Evolutionary conservation across 2,329 filamentous ascomycete genomes (phyloP), one percentile per base, ranked within the genome.

Genomic region (Fusarium bulbicola): DNA sequence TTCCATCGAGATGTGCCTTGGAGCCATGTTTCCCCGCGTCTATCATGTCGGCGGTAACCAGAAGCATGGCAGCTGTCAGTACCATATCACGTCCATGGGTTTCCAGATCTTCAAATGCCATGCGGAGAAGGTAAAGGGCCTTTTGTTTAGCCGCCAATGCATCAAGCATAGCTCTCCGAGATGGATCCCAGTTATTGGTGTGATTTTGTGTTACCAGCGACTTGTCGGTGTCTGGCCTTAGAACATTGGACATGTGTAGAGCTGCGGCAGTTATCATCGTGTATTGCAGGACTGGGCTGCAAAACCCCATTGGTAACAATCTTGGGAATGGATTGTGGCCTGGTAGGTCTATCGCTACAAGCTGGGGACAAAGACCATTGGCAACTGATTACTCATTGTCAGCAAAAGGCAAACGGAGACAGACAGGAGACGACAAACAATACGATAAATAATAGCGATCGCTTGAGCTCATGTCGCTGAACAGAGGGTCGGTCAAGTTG

Each of bases 391-490:
- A 26, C 5, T 12, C 39, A 6, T n/a, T 7, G 21, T 50, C 14
- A 54, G 26, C 18, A 30, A 24, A 24, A 7, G 18, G 14, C 28
- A 5, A n/a, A 5, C 12, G 6, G 18, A 20, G 16, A 20, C 16
- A 5, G 9, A 14, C 8, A 18, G 6, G 11, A 36, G 18, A 30
- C 3, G 3, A 53, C 64, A 20, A 32, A 66, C 64, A 62, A 4
- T 67, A 67, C 2, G 64, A 66, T 32, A 67, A 16, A 24, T 67
- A 66, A 21, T 66, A 57, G 7, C 24, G 61, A 28, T 66, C 61
- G 10, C n/a, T 26, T 6, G 24, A 26, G 12, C 32, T 52, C 30
- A 66, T 43, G 20, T 39, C 12, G n/a, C 9, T 8, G 24, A 67
- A 67, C 14, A 59, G 15, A 5, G 61, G 52, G 14, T 67, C 64